Conservation (phyloP, 202 grass and related monocot species). For the Hordeum pubiflorum region DNA sequence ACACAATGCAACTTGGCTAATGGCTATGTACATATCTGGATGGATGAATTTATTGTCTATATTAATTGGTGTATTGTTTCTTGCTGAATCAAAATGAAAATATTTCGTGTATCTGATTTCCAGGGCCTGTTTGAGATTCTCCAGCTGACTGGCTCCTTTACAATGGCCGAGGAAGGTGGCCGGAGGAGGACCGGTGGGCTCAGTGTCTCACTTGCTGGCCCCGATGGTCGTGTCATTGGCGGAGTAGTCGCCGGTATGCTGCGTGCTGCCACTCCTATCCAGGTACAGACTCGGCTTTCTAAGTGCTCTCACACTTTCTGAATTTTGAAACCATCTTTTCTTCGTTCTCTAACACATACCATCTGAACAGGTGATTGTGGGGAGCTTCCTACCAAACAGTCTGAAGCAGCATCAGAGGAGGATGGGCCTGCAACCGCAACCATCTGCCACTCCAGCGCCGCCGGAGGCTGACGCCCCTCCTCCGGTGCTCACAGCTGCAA, state of each 20-base stretch:
- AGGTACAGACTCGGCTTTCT: slow-evolving; percentile 31
- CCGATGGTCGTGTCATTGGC: slow-evolving; percentile 77
- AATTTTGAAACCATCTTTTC: not conserved
- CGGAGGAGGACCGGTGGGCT: slow-evolving; percentile 65
- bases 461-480: slow-evolving; percentile 1
- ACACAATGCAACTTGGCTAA: not conserved
- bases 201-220: slow-evolving; percentile 78
- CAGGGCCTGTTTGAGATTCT: slow-evolving; percentile 96
- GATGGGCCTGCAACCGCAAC: slow-evolving; percentile 23
- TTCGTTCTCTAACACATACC: not conserved
- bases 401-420: slow-evolving; percentile 80
- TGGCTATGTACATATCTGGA: not conserved
- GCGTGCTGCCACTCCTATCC: slow-evolving; percentile 82
- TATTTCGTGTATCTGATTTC: not conserved
- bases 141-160: slow-evolving; percentile 83
- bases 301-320: too few relatives aligned
- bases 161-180: slow-evolving; percentile 56
- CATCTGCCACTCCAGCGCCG: not conserved
- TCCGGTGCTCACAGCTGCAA: slow-evolving; percentile 44
- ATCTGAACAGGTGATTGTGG: slow-evolving; percentile 60
- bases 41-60: not conserved
- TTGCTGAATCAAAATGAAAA: not conserved
- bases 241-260: slow-evolving; percentile 73
- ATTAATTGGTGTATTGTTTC: not conserved
- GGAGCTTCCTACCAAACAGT: slow-evolving; percentile 90